A percentile compares a stretch with the other conserved stretches of the same genome.
These are phyloP conservation scores for Aspergillus floridensis DNA, from an alignment of 2,329 filamentous ascomycete species.

Conservation along the genomic window DNA sequence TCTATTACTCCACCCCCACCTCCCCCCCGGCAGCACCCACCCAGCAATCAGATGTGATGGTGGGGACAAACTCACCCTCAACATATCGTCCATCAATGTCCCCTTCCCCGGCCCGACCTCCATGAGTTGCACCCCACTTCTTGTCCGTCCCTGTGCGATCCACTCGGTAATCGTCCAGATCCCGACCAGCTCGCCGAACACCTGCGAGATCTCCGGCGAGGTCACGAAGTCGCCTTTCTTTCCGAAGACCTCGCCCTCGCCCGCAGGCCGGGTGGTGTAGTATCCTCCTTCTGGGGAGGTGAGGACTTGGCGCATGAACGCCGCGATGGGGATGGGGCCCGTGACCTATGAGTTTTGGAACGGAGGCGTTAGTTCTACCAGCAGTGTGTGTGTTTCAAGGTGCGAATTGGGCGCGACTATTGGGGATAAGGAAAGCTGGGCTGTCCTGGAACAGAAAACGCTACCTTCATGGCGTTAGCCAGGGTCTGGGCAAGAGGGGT, in stretches of 20 bases:
- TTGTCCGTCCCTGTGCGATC: conserved; percentile 80
- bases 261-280: conserved; percentile 72
- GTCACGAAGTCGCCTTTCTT: conserved; percentile 92
- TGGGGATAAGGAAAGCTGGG: no score
- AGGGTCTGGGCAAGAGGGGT: conserved; percentile 88
- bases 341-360: conserved; percentile 58
- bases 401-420: background rate
- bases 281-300: conserved; percentile 89
- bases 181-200: conserved; percentile 91
- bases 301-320: conserved; percentile 98
- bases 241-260: conserved; percentile 84
- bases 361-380: background rate
- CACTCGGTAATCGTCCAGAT: conserved; percentile 97
- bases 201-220: conserved; percentile 93
- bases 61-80: conserved; percentile 62
- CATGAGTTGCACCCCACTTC: conserved; percentile 76
- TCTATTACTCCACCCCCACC: no score
- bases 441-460: conserved; percentile 5
- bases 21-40: no score
- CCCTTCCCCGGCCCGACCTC: conserved; percentile 93
- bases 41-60: background rate
- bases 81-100: conserved; percentile 94
- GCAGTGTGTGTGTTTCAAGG: background rate
- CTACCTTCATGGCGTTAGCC: conserved; percentile 79
- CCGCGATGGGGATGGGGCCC: conserved; percentile 84